Percentiles rank a stretch among this genome's conserved stretches.
phyloP scores from a whole-genome alignment of 495 filamentous ascomycete species.

The Penicillium coprophilum region DNA sequence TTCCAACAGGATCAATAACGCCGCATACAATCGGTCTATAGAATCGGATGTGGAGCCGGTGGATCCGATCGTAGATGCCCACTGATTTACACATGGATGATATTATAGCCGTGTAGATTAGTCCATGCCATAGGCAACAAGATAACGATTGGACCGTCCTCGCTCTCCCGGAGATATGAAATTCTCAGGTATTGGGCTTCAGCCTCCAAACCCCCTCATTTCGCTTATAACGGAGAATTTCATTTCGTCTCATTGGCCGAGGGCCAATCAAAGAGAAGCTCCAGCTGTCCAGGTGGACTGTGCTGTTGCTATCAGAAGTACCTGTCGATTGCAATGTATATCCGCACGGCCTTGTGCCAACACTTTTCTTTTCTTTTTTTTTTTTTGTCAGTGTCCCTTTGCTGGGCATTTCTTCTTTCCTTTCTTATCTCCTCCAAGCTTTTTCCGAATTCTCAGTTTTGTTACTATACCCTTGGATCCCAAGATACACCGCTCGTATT shows the following conservation, averaged over 20 bases:
- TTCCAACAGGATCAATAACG: background rate
- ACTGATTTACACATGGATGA: background rate
- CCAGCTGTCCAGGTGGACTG: slow-evolving; percentile 1
- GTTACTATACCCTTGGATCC: background rate
- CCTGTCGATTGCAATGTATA: slow-evolving; percentile 1
- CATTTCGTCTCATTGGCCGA: background rate
- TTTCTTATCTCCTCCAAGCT: background rate
- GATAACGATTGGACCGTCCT: too few species aligned
- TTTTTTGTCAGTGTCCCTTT: background rate
- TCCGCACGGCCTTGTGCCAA: background rate
- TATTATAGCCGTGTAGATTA: too few species aligned
- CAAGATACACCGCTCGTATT: background rate
- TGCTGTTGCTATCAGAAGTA: slow-evolving; percentile 9
- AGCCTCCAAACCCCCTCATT: slow-evolving; percentile 4
- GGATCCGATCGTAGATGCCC: slow-evolving; percentile 7
- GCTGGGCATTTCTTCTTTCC: background rate
- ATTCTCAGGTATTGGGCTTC: background rate
- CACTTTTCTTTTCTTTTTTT: background rate
- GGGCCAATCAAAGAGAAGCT: background rate
- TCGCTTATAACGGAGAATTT: slow-evolving; percentile 8
- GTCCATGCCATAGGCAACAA: background rate
- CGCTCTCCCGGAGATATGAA: too few species aligned
- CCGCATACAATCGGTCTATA: background rate
- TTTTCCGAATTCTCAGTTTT: background rate
- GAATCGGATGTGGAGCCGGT: background rate